Evolutionary conservation across 345 rosid genomes (phyloP).

Genomic region (Brassica incana): DNA sequence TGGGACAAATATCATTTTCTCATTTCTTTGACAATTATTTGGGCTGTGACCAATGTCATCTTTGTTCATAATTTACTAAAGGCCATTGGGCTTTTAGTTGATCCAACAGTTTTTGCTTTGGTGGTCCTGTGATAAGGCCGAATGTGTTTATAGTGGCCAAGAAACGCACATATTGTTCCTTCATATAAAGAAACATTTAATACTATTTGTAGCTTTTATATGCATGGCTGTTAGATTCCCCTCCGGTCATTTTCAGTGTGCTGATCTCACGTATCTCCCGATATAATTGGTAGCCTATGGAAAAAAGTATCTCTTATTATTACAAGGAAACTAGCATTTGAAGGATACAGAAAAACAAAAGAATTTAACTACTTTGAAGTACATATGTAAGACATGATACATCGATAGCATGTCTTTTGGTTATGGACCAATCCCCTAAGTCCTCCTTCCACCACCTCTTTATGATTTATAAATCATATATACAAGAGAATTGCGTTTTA

Average conservation of each 20-base stretch:
- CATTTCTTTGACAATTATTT: too few species aligned
- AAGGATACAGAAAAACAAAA: neutral
- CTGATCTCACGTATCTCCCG: neutral
- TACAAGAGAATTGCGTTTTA: neutral
- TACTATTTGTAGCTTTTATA: neutral
- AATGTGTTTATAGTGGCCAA: neutral
- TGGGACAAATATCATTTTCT: too few species aligned
- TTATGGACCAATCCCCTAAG: constrained; percentile 6
- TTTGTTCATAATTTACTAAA: too few species aligned
- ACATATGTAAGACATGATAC: neutral
- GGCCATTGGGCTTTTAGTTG: too few species aligned
- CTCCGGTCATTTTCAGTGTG: neutral
- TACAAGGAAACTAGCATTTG: neutral
- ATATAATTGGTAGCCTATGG: neutral
- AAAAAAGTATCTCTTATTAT: too few species aligned
- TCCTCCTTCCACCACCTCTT: neutral
- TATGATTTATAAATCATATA: neutral
- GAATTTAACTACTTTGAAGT: neutral
- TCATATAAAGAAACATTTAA: neutral
- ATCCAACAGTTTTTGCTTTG: neutral
- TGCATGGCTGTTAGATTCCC: neutral
- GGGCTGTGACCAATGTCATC: too few species aligned
- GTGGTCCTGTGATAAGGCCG: neutral
- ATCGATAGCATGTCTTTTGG: neutral
- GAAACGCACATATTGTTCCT: neutral